A percentile compares a stretch with the other conserved stretches of the same genome.
These are phyloP conservation scores for Didymella pinodella DNA, from an alignment of 2,329 filamentous ascomycete genomes.

Conservation along the genomic window DNA sequence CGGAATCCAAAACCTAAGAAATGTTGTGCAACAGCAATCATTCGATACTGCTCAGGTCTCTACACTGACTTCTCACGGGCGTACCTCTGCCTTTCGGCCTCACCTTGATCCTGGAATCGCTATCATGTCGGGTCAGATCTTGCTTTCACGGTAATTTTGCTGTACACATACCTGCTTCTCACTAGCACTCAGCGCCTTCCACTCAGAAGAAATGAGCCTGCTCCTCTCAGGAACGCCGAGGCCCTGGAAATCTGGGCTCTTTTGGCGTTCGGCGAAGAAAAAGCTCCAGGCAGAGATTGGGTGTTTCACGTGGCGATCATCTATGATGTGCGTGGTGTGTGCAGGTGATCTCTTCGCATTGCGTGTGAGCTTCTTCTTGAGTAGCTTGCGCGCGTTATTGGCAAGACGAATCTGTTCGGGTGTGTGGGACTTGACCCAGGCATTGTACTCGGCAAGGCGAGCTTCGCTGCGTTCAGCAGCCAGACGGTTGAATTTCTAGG, in stretches of 20 bases:
- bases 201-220: conserved; percentile 57
- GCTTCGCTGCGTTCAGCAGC: conserved; percentile 58
- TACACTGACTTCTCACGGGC: conserved; percentile 5
- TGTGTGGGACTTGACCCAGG: conserved; percentile 64
- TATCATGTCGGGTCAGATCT: conserved; percentile 35
- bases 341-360: conserved; percentile 14
- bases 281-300: conserved; percentile 50
- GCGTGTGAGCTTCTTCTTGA: conserved; percentile 38
- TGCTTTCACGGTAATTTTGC: background rate
- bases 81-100: conserved; percentile 42
- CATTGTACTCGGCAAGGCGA: conserved; percentile 56
- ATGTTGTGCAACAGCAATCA: conserved; percentile 1
- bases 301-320: conserved; percentile 62
- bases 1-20: conserved; percentile 4
- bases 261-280: conserved; percentile 57
- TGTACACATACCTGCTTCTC: conserved; percentile 58
- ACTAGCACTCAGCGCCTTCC: conserved; percentile 54
- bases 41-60: background rate
- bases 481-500: conserved; percentile 62
- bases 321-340: conserved; percentile 52
- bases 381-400: conserved; percentile 62
- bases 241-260: conserved; percentile 60
- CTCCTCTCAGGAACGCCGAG: conserved; percentile 52
- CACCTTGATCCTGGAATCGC: conserved; percentile 42
- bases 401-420: conserved; percentile 65